A percentile compares a stretch with the other conserved stretches of the same genome.
phyloP scores from a whole-genome alignment of 495 filamentous ascomycete genomes.

The Penicillium dipodomyicola region DNA sequence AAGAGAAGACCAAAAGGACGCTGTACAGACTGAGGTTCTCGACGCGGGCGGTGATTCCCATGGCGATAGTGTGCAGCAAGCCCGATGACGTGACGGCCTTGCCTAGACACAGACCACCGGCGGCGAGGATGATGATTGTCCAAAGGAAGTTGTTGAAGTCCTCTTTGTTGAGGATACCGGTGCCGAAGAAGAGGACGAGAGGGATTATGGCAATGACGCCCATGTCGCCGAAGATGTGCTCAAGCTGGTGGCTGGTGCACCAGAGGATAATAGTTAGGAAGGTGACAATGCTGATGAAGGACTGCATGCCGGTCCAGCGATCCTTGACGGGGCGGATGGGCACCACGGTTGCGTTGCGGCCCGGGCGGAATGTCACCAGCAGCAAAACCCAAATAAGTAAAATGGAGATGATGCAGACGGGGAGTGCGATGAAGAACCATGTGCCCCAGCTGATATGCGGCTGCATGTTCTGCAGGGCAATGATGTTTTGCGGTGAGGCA shows the following conservation, averaged over 20 bases:
- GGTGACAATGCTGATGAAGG: slow-evolving; percentile 85
- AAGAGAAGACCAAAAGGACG: slow-evolving; percentile 81
- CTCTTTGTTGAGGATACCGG: slow-evolving; percentile 96
- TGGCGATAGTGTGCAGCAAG: slow-evolving; percentile 84
- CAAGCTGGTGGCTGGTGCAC: slow-evolving; percentile 88
- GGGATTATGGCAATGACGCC: slow-evolving; percentile 96
- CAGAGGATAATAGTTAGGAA: slow-evolving; percentile 85
- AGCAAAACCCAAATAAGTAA: slow-evolving; percentile 86
- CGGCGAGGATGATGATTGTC: slow-evolving; percentile 99
- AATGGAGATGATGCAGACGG: slow-evolving; percentile 88
- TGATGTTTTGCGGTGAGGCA: slow-evolving; percentile 94
- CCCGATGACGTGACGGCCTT: slow-evolving; percentile 94
- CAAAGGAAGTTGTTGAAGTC: slow-evolving; percentile 99
- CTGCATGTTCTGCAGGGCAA: slow-evolving; percentile 91
- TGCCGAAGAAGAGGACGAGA: slow-evolving; percentile 92
- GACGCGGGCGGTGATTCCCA: slow-evolving; percentile 67
- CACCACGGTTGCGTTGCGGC: slow-evolving; percentile 82
- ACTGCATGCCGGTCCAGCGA: slow-evolving; percentile 83
- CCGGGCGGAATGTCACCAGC: slow-evolving; percentile 77
- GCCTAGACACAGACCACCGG: slow-evolving; percentile 87
- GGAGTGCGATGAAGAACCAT: slow-evolving; percentile 96
- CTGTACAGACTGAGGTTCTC: slow-evolving; percentile 80
- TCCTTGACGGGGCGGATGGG: slow-evolving; percentile 88
- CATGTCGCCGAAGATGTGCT: slow-evolving; percentile 92
- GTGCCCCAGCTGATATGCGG: slow-evolving; percentile 85